These are phyloP conservation scores for Lomentospora prolificans DNA, from an alignment of 2,329 filamentous ascomycete species.

Conservation along the genomic window DNA sequence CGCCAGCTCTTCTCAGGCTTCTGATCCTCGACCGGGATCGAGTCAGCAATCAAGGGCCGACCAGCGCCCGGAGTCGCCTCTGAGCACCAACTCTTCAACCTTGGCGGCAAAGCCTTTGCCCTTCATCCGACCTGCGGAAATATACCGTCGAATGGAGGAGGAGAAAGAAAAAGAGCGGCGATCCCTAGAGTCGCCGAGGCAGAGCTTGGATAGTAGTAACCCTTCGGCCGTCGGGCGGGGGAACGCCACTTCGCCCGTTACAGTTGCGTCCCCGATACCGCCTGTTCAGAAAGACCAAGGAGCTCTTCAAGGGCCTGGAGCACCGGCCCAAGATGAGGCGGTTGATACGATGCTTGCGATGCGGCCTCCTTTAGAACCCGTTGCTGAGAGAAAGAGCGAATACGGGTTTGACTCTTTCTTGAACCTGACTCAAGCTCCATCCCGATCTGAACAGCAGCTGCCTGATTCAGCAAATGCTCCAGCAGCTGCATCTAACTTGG, in stretches of 20 bases:
- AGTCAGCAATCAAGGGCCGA: conserved; percentile 22
- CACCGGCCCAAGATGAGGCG: conserved; percentile 23
- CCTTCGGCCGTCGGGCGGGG: neutral
- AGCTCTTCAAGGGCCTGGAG: conserved; percentile 17
- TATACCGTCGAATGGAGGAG: conserved; percentile 63
- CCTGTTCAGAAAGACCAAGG: neutral
- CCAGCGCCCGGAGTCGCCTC: conserved; percentile 29
- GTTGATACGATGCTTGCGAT: conserved; percentile 18
- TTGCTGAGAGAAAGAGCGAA: conserved; percentile 49
- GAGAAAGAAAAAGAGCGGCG: conserved; percentile 48
- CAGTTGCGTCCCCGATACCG: neutral
- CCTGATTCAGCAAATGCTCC: neutral
- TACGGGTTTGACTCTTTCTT: conserved; percentile 38
- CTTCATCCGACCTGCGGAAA: conserved; percentile 65
- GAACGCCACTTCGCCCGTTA: neutral
- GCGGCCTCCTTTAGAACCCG: conserved; percentile 35
- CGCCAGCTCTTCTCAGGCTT: conserved; percentile 13
- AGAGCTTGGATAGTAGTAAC: conserved; percentile 42
- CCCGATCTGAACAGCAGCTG: conserved; percentile 10
- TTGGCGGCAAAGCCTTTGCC: conserved; percentile 38
- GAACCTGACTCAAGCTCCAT: conserved; percentile 12
- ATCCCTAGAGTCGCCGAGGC: conserved; percentile 46
- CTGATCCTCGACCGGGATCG: conserved; percentile 21
- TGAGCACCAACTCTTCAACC: conserved; percentile 19
- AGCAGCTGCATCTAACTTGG: neutral